Evolutionary conservation across 257 asterid genomes (phyloP).

Genomic region (Penstemon barbatus): DNA sequence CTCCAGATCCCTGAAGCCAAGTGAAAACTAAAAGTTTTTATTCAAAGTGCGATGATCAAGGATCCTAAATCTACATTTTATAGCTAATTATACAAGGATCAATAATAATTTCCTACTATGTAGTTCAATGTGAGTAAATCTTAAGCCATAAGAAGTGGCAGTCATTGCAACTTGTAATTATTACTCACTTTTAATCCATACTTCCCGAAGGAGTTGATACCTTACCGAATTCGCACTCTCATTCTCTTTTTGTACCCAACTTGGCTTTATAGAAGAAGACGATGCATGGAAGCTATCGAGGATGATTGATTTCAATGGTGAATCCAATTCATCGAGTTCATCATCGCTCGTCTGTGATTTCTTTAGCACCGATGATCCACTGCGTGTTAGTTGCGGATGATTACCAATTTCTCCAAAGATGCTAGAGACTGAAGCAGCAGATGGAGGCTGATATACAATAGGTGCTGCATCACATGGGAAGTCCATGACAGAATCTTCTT

Average conservation of each 20-base stretch:
- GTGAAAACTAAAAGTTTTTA: no score
- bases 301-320: slow-evolving; percentile 55
- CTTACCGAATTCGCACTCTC: slow-evolving; percentile 42
- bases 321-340: slow-evolving; percentile 67
- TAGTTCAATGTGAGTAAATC: no score
- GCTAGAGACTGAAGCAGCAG: slow-evolving; percentile 39
- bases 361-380: slow-evolving; percentile 56
- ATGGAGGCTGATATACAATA: slow-evolving; percentile 54
- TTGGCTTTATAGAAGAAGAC: slow-evolving; percentile 33
- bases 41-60: not conserved
- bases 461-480: slow-evolving; percentile 69
- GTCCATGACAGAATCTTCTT: slow-evolving; percentile 45
- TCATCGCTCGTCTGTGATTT: slow-evolving; percentile 79
- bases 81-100: not conserved
- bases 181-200: slow-evolving; percentile 50
- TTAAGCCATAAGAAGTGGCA: not conserved
- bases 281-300: slow-evolving; percentile 35
- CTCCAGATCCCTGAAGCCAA: no score
- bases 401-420: slow-evolving; percentile 44
- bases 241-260: slow-evolving; percentile 36
- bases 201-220: slow-evolving; percentile 67
- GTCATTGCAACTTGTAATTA: not conserved
- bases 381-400: slow-evolving; percentile 46
- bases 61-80: slow-evolving; percentile 11
- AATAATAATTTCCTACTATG: no score